Conservation (phyloP, 2,329 filamentous ascomycete species). For the Phaeosphaeriaceae sp. region DNA sequence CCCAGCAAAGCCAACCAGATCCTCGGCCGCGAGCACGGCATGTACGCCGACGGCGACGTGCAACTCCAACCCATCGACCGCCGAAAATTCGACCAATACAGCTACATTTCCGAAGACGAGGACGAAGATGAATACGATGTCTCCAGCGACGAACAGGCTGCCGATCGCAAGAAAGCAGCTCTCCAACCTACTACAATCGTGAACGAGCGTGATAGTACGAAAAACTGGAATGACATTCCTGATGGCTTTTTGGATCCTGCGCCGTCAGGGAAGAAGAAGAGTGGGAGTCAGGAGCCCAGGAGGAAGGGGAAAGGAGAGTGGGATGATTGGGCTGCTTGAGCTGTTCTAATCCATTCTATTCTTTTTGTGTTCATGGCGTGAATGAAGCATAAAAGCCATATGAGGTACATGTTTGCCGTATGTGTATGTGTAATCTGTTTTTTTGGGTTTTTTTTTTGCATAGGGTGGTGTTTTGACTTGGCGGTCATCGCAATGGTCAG, state of each 20-base stretch:
- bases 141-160: conserved; percentile 40
- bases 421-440: conserved; percentile 19
- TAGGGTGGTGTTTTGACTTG: neutral
- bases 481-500: neutral
- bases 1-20: conserved; percentile 52
- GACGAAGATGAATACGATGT: conserved; percentile 48
- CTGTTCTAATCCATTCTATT: no score
- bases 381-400: conserved; percentile 21
- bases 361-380: no score
- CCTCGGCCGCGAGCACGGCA: conserved; percentile 46
- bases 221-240: conserved; percentile 58
- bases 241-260: conserved; percentile 49
- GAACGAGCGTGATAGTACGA: no score
- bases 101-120: conserved; percentile 46
- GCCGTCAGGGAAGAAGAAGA: conserved; percentile 35
- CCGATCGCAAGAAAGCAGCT: conserved; percentile 27
- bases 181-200: conserved; percentile 17
- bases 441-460: conserved; percentile 2
- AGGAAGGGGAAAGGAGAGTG: conserved; percentile 36
- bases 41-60: conserved; percentile 47
- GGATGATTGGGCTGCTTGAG: conserved; percentile 34
- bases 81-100: conserved; percentile 45
- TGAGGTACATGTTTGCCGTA: no score
- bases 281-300: conserved; percentile 33
- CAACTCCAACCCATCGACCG: conserved; percentile 51